Conservation (phyloP, 306 rosid genomes). For the Ormosia semicastrata region DNA sequence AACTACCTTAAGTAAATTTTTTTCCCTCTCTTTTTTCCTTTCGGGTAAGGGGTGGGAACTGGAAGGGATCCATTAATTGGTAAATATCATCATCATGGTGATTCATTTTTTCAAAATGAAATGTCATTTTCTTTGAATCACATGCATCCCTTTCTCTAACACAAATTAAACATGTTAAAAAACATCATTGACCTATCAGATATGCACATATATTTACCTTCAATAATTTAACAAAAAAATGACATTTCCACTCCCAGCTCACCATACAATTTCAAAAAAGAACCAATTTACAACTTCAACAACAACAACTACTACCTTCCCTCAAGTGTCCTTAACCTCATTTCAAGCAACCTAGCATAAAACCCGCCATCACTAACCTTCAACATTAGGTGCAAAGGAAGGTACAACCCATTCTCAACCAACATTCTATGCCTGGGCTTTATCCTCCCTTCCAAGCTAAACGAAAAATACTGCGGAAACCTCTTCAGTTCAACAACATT, state of each 20-base stretch:
- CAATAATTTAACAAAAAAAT: not conserved
- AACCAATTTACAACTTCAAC: conserved; percentile 15
- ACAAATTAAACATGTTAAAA: not conserved
- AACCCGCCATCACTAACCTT: conserved; percentile 69
- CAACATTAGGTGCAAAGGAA: conserved; percentile 63
- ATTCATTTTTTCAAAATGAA: not conserved
- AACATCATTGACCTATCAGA: not conserved
- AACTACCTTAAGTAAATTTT: not conserved
- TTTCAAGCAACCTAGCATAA: conserved; percentile 45
- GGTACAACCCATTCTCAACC: conserved; percentile 41
- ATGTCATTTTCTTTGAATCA: not conserved
- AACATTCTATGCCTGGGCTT: conserved; percentile 55
- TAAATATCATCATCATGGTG: not conserved
- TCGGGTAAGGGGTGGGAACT: too few species aligned
- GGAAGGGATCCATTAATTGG: not conserved
- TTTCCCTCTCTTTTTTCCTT: too few species aligned
- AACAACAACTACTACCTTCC: not conserved
- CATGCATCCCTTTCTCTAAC: not conserved
- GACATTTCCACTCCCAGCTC: not conserved
- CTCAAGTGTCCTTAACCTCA: conserved; percentile 37
- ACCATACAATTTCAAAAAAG: not conserved
- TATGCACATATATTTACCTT: not conserved
- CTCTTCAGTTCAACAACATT: conserved; percentile 53
- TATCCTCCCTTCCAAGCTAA: conserved; percentile 79
- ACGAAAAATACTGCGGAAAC: conserved; percentile 80